Conservation (phyloP, 805 yeast species). For the Lachancea cidri region DNA sequence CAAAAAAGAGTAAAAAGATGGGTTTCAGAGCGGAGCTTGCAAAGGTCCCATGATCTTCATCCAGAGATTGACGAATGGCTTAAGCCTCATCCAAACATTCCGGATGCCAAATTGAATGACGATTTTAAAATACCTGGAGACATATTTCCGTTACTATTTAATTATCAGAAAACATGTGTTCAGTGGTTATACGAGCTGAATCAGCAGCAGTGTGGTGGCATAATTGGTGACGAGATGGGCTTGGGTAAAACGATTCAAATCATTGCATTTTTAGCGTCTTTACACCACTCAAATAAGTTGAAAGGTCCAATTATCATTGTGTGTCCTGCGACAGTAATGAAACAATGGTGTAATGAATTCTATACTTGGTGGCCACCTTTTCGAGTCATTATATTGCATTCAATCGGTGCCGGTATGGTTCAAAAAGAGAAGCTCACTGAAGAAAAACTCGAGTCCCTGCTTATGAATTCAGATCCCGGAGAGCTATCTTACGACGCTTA, state of each 20-base stretch:
- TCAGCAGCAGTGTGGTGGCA: constrained; percentile 87
- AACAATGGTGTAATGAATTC: constrained; percentile 95
- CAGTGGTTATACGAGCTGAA: constrained; percentile 97
- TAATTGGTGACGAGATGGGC: constrained; percentile 98
- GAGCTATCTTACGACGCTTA: constrained; percentile 42
- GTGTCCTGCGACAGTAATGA: constrained; percentile 94
- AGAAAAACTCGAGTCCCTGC: constrained; percentile 46
- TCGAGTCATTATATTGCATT: constrained; percentile 77
- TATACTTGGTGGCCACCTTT: constrained; percentile 99
- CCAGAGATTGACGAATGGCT: constrained; percentile 51
- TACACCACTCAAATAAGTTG: constrained; percentile 74
- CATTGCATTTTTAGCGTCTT: constrained; percentile 83
- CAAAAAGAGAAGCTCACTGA: constrained; percentile 34
- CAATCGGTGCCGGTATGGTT: constrained; percentile 86
- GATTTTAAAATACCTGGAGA: constrained; percentile 84
- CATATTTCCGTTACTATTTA: constrained; percentile 77
- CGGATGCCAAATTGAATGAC: constrained; percentile 70
- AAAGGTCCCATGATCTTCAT: constrained; percentile 16
- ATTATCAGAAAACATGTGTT: constrained; percentile 92
- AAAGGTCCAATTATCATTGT: constrained; percentile 79
- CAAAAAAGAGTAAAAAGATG: constrained; percentile 57
- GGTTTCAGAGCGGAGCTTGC: constrained; percentile 49
- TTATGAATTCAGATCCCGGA: constrained; percentile 35
- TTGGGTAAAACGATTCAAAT: constrained; percentile 93
- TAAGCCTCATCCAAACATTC: constrained; percentile 68